A percentile compares a stretch with the other conserved stretches of the same genome.
These are phyloP conservation scores for Aspergillus glaucus DNA, from an alignment of 2,329 filamentous ascomycete genomes.

Conservation along the genomic window DNA sequence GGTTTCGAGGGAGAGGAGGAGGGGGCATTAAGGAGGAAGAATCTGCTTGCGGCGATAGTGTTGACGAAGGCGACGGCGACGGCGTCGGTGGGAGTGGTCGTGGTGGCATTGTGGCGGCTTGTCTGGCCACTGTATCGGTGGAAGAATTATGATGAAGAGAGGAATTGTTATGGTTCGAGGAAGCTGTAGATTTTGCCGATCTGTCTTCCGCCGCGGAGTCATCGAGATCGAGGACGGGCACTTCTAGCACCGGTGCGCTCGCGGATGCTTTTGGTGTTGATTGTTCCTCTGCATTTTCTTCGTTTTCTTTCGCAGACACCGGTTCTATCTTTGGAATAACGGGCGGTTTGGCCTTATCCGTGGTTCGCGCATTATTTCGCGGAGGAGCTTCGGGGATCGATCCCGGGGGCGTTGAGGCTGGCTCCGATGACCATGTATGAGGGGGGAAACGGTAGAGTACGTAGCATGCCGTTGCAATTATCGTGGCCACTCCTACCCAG, in stretches of 20 bases:
- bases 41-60: not conserved
- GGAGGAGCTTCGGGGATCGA: constrained; percentile 9
- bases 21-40: constrained; percentile 29
- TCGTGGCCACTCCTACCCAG: constrained; percentile 32
- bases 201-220: constrained; percentile 10
- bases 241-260: constrained; percentile 16
- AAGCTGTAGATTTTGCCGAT: constrained; percentile 5
- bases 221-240: constrained; percentile 29
- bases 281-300: constrained; percentile 19
- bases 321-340: constrained; percentile 1
- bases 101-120: constrained; percentile 6
- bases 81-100: constrained; percentile 8
- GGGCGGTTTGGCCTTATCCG: constrained; percentile 25
- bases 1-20: constrained; percentile 25
- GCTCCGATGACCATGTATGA: constrained; percentile 25
- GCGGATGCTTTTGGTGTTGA: constrained; percentile 33
- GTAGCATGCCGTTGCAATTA: constrained; percentile 35
- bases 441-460: constrained; percentile 36
- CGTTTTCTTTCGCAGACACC: not conserved
- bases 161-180: constrained; percentile 1
- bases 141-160: constrained; percentile 1
- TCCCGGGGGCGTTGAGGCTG: constrained; percentile 11
- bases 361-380: constrained; percentile 10
- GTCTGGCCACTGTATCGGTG: constrained; percentile 2
- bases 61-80: not conserved